Evolutionary conservation across 495 filamentous ascomycete genomes (phyloP), one percentile per base, ranked within the genome.

Genomic region (Tetracladium setigerum): DNA sequence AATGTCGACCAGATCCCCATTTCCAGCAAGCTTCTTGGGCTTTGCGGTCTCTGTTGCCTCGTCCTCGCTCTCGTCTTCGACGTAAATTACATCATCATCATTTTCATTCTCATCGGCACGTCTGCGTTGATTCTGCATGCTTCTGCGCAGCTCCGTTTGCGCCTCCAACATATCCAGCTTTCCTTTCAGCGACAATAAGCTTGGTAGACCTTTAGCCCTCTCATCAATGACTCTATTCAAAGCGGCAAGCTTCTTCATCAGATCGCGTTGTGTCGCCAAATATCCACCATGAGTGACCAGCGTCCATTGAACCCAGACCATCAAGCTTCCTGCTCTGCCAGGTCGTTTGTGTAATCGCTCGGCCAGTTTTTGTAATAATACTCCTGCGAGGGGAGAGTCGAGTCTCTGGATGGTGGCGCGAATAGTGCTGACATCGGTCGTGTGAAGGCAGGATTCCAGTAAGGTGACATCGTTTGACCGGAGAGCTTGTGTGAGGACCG

Each of bases 241-340:
- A 19, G 83, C 83, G 15, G 75, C 68, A 38, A 98, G 74, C 54
- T 83, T 79, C 56, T 82, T 80, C 55, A 92, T 76, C 13, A 92
- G 64, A 33, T 89, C 81, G 0, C 85, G 81, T 56, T 94, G 85
- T 10, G 81, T 81, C 18, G 89, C 87, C 31, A 98, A 69, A 43
- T 89, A 89, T 50, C 92, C 92, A 52, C 92, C 92, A 63, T 98
- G 92, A 7, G 89, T 84, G 15, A 96, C 79, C n/a, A 95, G 73
- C 1, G 87, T 91, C 87, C 89, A 95, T 65, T 96, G 88, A 37
- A 96, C 83, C 92, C 92, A 98, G 13, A 84, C 77, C 71, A 95
- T 90, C n/a, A 98, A 78, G 52, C 79, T 84, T 24, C 88, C 87
- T 13, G 92, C 89, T 43, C 92, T 79, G 18, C 90, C 92, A 5